Evolutionary conservation across 2,329 filamentous ascomycete genomes (phyloP).

Genomic region (Calycina herbarum): DNA sequence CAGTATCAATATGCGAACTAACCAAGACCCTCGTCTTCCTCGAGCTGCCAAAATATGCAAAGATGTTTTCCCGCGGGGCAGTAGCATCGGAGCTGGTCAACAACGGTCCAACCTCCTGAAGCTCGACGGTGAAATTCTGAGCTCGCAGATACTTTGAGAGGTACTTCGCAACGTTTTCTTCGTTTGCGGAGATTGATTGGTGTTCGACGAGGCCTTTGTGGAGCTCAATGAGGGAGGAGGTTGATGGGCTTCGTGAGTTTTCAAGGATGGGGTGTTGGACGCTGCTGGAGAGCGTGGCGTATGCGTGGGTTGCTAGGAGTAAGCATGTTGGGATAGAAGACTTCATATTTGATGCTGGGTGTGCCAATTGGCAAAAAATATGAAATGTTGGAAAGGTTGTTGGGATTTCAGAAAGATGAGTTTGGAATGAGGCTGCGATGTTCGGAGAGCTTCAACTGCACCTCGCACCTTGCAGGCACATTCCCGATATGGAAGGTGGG

Average conservation of each 20-base stretch:
- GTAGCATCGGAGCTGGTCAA: conserved; percentile 2
- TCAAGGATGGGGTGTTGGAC: conserved; percentile 21
- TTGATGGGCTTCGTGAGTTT: conserved; percentile 7
- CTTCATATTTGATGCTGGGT: conserved; percentile 4
- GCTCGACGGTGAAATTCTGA: conserved; percentile 62
- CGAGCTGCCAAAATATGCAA: conserved; percentile 55
- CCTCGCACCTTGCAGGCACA: not conserved
- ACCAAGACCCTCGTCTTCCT: conserved; percentile 52
- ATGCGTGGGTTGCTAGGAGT: conserved; percentile 5
- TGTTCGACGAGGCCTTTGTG: conserved; percentile 64
- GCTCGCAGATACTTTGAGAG: conserved; percentile 55
- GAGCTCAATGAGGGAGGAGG: conserved; percentile 51
- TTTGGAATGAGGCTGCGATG: not conserved
- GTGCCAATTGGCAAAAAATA: conserved; percentile 5
- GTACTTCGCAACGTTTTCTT: conserved; percentile 58
- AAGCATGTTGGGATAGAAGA: not conserved
- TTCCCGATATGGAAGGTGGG: not conserved
- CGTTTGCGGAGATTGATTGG: conserved; percentile 62
- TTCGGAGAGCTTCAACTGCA: not conserved
- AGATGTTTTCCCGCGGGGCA: conserved; percentile 52
- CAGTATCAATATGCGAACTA: conserved; percentile 65
- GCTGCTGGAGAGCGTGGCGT: not conserved
- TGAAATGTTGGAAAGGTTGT: not conserved
- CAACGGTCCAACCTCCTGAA: conserved; percentile 47
- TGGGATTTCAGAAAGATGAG: not conserved